phyloP scores from a whole-genome alignment of 805 yeast species.

The Spathaspora sp. region DNA sequence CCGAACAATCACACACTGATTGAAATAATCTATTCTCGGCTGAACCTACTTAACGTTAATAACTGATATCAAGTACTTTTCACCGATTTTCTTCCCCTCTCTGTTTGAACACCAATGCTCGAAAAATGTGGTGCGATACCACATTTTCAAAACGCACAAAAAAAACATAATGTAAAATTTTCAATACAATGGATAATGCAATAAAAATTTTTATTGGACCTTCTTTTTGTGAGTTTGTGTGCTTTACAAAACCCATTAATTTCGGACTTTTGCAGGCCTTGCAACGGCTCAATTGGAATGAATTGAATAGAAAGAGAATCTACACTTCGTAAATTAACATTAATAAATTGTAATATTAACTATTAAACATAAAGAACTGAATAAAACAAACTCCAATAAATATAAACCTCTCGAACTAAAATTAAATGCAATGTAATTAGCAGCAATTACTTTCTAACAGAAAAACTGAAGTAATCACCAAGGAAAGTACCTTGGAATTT shows the following conservation, averaged over 20 bases:
- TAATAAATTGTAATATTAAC: neutral
- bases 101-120: neutral
- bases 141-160: neutral
- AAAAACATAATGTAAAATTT: too few species aligned
- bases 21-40: too few species aligned
- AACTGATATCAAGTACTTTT: neutral
- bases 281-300: neutral
- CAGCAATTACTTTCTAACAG: conserved; percentile 12
- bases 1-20: too few species aligned
- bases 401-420: neutral
- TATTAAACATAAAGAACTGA: neutral
- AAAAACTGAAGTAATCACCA: conserved; percentile 39
- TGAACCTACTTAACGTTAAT: too few species aligned
- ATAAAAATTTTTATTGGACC: neutral
- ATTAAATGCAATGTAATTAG: neutral
- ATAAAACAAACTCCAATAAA: neutral
- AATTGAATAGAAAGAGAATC: neutral
- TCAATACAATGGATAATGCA: neutral
- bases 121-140: neutral
- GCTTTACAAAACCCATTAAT: neutral
- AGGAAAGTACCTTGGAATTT: conserved; percentile 40
- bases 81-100: neutral
- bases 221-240: neutral
- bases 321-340: neutral
- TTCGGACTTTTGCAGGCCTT: conserved; percentile 1